Percentiles rank a stretch among this genome's conserved stretches.
These are phyloP conservation scores for Talaromyces amestolkiae DNA, from an alignment of 2,329 filamentous ascomycete genomes.

Conservation along the genomic window DNA sequence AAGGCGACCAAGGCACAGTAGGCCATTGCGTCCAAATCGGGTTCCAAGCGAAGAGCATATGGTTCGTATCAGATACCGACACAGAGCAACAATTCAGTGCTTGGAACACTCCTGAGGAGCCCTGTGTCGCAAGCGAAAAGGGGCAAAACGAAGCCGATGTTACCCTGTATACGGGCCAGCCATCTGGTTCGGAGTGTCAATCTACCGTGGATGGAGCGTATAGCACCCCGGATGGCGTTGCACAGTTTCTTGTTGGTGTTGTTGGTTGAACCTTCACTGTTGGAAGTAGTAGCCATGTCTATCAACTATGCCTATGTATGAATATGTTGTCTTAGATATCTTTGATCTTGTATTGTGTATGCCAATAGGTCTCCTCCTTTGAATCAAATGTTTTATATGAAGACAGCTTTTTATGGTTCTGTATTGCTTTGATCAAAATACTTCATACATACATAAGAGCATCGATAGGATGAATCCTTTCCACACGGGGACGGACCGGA, in stretches of 20 bases:
- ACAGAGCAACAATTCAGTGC: not conserved
- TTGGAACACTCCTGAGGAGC: not conserved
- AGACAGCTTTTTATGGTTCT: too few species aligned
- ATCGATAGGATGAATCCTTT: too few species aligned
- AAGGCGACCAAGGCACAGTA: not conserved
- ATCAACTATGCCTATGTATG: too few species aligned
- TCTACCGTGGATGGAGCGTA: not conserved
- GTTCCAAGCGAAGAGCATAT: not conserved
- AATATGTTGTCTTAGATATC: too few species aligned
- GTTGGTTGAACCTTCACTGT: not conserved
- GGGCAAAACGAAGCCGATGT: not conserved
- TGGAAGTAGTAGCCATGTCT: too few species aligned
- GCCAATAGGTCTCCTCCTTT: too few species aligned
- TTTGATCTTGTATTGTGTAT: too few species aligned
- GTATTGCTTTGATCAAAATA: too few species aligned
- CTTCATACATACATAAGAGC: too few species aligned
- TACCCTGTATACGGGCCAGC: not conserved
- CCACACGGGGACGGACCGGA: too few species aligned
- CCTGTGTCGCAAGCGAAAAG: not conserved
- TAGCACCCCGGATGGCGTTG: not conserved
- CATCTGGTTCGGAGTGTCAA: not conserved
- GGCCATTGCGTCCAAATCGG: not conserved
- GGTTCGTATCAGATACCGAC: not conserved
- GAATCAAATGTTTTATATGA: too few species aligned
- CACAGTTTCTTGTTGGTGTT: not conserved